Percentiles rank a stretch among this genome's conserved stretches.
Evolutionary conservation across 768 basidiomycete species (phyloP).

Genomic region (Hirschioporus abietinus): DNA sequence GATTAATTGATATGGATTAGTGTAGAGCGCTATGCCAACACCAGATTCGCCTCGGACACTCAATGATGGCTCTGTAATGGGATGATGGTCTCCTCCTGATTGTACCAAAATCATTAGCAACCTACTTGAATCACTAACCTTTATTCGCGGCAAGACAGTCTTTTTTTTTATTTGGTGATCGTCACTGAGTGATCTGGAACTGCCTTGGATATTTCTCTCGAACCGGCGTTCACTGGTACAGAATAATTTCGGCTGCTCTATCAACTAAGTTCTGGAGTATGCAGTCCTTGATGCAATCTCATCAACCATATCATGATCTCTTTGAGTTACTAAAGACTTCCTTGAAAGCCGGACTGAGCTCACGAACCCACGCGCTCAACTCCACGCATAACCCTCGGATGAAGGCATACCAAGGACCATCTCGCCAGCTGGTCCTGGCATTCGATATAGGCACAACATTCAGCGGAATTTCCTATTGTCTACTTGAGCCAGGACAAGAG

Average conservation of each 20-base stretch:
- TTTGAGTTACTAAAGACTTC: not conserved
- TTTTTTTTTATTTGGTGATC: not conserved
- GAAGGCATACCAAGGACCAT: not conserved
- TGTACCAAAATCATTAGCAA: too few relatives aligned
- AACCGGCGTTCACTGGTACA: not conserved
- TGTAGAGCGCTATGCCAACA: too few relatives aligned
- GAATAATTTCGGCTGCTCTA: not conserved
- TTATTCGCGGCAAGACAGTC: not conserved
- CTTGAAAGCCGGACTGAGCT: too few relatives aligned
- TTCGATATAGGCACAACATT: conserved; percentile 8
- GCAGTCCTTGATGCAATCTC: not conserved
- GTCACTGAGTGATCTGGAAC: not conserved
- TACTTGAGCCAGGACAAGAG: conserved; percentile 3
- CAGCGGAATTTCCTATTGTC: conserved; percentile 7
- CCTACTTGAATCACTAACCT: not conserved
- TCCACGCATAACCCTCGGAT: not conserved
- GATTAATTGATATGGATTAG: too few relatives aligned
- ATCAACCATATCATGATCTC: not conserved
- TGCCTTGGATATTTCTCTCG: not conserved
- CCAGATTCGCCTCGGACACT: too few relatives aligned
- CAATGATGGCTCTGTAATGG: too few relatives aligned
- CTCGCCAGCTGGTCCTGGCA: conserved; percentile 7
- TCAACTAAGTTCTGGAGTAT: not conserved
- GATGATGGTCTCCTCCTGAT: too few relatives aligned
- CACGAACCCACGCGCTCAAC: too few relatives aligned